Conservation (phyloP, 495 filamentous ascomycete genomes). For the Penicillium egyptiacum region DNA sequence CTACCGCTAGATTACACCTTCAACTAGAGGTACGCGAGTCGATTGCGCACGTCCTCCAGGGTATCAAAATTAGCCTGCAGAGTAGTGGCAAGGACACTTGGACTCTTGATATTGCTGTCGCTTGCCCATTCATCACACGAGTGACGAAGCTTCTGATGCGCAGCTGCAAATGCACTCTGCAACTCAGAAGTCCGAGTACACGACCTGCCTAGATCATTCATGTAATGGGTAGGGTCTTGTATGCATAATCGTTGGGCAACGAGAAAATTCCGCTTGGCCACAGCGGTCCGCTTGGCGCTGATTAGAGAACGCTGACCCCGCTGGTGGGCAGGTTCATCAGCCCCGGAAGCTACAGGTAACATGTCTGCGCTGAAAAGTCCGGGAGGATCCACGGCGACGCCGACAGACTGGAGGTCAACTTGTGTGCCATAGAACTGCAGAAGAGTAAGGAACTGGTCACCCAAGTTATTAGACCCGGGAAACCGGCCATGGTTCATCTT, state of each 20-base stretch:
- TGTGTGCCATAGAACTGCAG: slow-evolving; percentile 49
- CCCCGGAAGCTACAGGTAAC: not conserved
- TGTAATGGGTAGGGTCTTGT: slow-evolving; percentile 59
- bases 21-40: slow-evolving; percentile 7
- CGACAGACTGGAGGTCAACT: slow-evolving; percentile 45
- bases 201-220: slow-evolving; percentile 54
- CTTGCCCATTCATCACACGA: slow-evolving; percentile 27
- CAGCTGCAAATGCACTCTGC: slow-evolving; percentile 28
- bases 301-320: slow-evolving; percentile 45
- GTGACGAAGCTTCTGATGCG: slow-evolving; percentile 24
- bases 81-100: slow-evolving; percentile 32
- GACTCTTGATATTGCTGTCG: not conserved
- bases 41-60: slow-evolving; percentile 23
- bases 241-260: slow-evolving; percentile 47
- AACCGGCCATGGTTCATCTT: slow-evolving; percentile 42
- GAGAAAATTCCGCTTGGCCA: slow-evolving; percentile 25
- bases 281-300: slow-evolving; percentile 36
- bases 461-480: slow-evolving; percentile 27
- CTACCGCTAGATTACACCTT: not conserved
- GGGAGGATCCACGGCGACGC: slow-evolving; percentile 54
- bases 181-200: slow-evolving; percentile 37
- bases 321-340: slow-evolving; percentile 28
- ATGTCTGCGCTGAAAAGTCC: slow-evolving; percentile 38
- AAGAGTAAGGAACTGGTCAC: slow-evolving; percentile 48
- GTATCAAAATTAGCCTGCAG: slow-evolving; percentile 40